Percentiles rank a stretch among this genome's conserved stretches.
Conservation (phyloP, 2,329 filamentous ascomycete species). For the Dothidotthia symphoricarpi region DNA sequence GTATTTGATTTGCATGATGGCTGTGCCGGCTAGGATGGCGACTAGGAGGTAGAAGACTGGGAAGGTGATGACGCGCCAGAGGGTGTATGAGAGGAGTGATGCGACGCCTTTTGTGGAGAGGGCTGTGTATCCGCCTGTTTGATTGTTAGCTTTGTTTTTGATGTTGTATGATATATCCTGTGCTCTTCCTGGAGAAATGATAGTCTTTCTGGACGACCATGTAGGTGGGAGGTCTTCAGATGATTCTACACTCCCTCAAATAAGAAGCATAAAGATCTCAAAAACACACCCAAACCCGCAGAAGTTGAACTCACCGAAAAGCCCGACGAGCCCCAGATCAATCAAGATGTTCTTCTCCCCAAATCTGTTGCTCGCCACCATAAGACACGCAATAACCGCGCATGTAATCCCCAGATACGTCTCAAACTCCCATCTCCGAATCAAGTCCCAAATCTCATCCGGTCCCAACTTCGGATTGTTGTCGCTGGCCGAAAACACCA, state of each 20-base stretch:
- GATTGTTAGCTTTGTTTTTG: conserved; percentile 14
- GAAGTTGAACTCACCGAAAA: conserved; percentile 69
- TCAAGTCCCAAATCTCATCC: conserved; percentile 83
- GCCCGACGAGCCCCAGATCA: conserved; percentile 85
- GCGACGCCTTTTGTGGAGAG: conserved; percentile 95
- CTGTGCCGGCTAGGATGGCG: conserved; percentile 74
- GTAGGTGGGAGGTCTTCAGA: no score
- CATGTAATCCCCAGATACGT: conserved; percentile 80
- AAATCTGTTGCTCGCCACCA: conserved; percentile 79
- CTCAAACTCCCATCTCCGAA: conserved; percentile 85
- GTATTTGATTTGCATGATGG: conserved; percentile 95
- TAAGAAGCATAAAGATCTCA: no score
- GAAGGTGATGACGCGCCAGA: conserved; percentile 85
- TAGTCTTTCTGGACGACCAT: no score
- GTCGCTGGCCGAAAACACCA: conserved; percentile 86
- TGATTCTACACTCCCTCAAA: no score
- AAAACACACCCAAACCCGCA: no score
- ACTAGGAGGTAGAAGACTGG: conserved; percentile 88
- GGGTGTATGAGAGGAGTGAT: conserved; percentile 86
- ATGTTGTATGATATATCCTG: background rate
- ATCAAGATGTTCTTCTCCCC: conserved; percentile 86
- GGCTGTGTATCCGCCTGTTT: conserved; percentile 83
- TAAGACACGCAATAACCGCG: conserved; percentile 69
- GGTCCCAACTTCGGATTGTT: conserved; percentile 90
- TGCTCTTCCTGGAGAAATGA: no score